phyloP scores from a whole-genome alignment of 2,329 filamentous ascomycete genomes.

The Penicillium decumbens region DNA sequence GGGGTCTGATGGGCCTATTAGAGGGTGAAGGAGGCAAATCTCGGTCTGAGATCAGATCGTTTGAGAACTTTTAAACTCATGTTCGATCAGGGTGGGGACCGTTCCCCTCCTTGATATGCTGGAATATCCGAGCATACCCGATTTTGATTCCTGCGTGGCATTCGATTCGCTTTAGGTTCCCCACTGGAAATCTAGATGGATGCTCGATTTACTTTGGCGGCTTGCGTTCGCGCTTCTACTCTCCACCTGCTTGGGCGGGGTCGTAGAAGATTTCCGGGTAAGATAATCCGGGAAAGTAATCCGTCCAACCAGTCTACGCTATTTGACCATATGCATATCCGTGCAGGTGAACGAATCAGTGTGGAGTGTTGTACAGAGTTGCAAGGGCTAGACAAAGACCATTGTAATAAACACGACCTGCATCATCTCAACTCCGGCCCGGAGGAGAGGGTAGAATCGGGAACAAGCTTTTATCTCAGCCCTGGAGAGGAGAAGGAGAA shows the following conservation, averaged over 20 bases:
- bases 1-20: constrained; percentile 18
- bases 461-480: background rate
- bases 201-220: background rate
- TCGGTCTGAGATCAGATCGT: constrained; percentile 10
- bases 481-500: too few relatives aligned
- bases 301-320: background rate
- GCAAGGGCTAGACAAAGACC: background rate
- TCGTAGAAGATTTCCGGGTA: background rate
- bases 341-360: background rate
- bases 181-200: background rate
- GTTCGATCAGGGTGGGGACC: background rate
- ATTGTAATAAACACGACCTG: background rate
- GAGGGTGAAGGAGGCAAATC: background rate
- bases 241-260: background rate
- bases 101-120: background rate
- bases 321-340: background rate
- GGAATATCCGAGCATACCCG: background rate
- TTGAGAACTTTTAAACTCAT: too few relatives aligned
- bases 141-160: background rate
- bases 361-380: background rate
- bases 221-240: background rate
- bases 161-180: background rate
- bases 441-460: background rate
- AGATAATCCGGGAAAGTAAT: too few relatives aligned
- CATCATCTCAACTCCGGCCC: background rate